Conservation (phyloP, 805 yeast species). For the Yarrowia alimentaria region DNA sequence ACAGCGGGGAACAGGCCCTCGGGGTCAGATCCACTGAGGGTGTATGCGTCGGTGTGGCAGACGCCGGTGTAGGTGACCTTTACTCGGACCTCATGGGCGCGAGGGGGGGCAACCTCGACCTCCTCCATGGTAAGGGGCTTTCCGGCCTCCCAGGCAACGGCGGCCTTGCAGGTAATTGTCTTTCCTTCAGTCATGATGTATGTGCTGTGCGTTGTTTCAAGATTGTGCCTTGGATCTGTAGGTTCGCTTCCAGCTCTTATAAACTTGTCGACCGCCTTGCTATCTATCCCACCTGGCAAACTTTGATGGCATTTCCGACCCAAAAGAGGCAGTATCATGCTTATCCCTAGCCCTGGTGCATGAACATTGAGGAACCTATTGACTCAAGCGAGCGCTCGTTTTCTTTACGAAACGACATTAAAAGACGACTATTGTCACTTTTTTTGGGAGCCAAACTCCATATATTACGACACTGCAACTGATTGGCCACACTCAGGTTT, state of each 20-base stretch:
- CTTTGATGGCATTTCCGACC: neutral
- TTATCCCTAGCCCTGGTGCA: slow-evolving; percentile 15
- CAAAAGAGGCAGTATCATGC: neutral
- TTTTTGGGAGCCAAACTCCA: too few relatives aligned
- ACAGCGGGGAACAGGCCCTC: slow-evolving; percentile 94
- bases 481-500: too few relatives aligned
- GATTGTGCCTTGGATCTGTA: too few relatives aligned
- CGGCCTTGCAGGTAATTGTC: slow-evolving; percentile 68
- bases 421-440: too few relatives aligned
- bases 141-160: slow-evolving; percentile 96
- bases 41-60: slow-evolving; percentile 98
- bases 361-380: too few relatives aligned
- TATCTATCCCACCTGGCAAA: slow-evolving; percentile 1
- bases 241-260: neutral
- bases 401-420: too few relatives aligned
- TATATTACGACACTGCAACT: too few relatives aligned
- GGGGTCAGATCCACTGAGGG: slow-evolving; percentile 90
- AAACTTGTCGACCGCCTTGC: slow-evolving; percentile 1
- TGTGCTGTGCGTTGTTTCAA: neutral
- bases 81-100: slow-evolving; percentile 95
- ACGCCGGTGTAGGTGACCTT: slow-evolving; percentile 86
- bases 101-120: slow-evolving; percentile 88
- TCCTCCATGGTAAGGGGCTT: slow-evolving; percentile 73
- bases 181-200: slow-evolving; percentile 8
- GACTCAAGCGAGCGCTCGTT: too few relatives aligned